These are phyloP conservation scores for Artomyces pyxidatus DNA, from an alignment of 768 basidiomycete genomes.

Conservation along the genomic window DNA sequence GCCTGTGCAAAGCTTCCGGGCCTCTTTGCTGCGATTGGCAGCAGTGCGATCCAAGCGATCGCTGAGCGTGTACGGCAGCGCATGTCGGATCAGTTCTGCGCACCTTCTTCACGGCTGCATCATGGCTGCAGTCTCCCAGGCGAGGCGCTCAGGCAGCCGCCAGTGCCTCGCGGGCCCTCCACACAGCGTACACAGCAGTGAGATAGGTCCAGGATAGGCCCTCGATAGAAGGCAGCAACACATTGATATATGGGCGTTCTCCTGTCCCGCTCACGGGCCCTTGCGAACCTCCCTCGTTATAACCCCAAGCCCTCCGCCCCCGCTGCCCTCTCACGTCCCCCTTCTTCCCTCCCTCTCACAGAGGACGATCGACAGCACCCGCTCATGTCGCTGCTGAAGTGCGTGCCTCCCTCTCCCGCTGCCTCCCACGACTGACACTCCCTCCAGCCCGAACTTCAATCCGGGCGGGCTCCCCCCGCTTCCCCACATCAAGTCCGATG, in stretches of 20 bases:
- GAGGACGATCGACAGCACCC: no score
- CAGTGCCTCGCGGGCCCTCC: background rate
- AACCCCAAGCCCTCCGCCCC: background rate
- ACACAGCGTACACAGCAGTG: background rate
- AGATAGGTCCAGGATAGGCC: background rate
- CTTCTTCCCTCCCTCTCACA: no score
- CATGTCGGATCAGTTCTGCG: no score
- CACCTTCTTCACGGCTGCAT: no score
- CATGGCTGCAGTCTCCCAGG: no score
- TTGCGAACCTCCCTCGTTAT: background rate
- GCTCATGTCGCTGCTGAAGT: conserved; percentile 10
- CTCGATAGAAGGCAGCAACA: background rate
- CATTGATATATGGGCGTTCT: background rate
- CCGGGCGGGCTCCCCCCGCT: conserved; percentile 41
- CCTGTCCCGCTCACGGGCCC: background rate
- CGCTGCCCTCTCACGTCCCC: background rate
- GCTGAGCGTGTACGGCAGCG: no score
- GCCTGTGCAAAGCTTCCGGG: no score
- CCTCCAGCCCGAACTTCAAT: conserved; percentile 27
- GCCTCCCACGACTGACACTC: background rate
- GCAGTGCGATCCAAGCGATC: no score
- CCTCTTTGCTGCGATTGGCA: no score
- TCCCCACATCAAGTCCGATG: conserved; percentile 41
- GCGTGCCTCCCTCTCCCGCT: background rate
- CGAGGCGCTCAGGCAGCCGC: background rate